A percentile compares a stretch with the other conserved stretches of the same genome.
These are phyloP conservation scores for Thalassiosira sp. DNA, from an alignment of 352 stramenopile species.

Conservation along the genomic window DNA sequence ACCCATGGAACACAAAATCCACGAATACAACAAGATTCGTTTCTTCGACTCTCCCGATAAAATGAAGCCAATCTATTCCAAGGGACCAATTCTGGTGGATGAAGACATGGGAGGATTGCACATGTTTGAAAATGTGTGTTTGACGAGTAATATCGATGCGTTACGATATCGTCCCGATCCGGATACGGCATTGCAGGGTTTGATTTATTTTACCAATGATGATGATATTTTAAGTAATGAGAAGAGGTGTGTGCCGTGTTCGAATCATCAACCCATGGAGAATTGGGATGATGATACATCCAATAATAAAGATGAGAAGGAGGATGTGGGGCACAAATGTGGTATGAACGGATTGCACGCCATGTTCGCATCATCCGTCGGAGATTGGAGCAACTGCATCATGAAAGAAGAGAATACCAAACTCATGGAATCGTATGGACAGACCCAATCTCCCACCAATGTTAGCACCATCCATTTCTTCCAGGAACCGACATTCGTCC, in stretches of 20 bases:
- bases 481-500: constrained; percentile 32
- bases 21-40: constrained; percentile 42
- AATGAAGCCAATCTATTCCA: constrained; percentile 34
- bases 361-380: constrained; percentile 35
- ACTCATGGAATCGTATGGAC: constrained; percentile 20
- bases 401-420: constrained; percentile 28
- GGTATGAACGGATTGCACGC: constrained; percentile 41
- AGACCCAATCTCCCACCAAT: constrained; percentile 25
- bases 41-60: constrained; percentile 33
- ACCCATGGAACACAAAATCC: constrained; percentile 23
- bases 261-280: constrained; percentile 4
- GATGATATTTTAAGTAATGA: constrained; percentile 10
- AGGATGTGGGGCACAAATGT: constrained; percentile 22
- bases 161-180: constrained; percentile 5
- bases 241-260: constrained; percentile 35
- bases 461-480: constrained; percentile 40
- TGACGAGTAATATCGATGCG: constrained; percentile 41
- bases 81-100: constrained; percentile 22
- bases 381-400: constrained; percentile 43
- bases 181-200: constrained; percentile 23
- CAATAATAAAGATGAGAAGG: constrained; percentile 9
- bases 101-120: constrained; percentile 26
- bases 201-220: constrained; percentile 45
- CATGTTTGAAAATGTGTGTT: constrained; percentile 38
- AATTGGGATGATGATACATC: constrained; percentile 15